Evolutionary conservation across 805 yeast species (phyloP).

Genomic region (Saccharomycopsis sp.): DNA sequence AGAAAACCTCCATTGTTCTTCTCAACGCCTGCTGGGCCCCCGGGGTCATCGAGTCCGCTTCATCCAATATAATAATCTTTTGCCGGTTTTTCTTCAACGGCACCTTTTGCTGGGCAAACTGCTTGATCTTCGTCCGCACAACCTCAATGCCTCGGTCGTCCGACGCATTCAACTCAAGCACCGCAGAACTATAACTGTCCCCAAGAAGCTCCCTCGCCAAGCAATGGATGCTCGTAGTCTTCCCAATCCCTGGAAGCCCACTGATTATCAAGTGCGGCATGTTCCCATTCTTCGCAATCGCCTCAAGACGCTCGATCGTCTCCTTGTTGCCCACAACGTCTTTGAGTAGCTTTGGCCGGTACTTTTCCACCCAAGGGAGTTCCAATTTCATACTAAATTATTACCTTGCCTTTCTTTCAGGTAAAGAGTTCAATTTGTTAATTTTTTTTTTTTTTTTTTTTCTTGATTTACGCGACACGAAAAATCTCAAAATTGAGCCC

Average conservation of each 20-base stretch:
- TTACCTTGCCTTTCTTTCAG: no score
- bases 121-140: slow-evolving; percentile 86
- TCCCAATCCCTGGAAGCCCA: slow-evolving; percentile 97
- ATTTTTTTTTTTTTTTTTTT: slow-evolving; percentile 3
- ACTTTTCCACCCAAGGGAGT: slow-evolving; percentile 80
- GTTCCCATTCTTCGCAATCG: slow-evolving; percentile 87
- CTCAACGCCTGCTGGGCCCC: slow-evolving; percentile 94
- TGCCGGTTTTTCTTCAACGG: slow-evolving; percentile 82
- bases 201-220: slow-evolving; percentile 80
- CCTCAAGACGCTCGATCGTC: slow-evolving; percentile 72
- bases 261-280: slow-evolving; percentile 94
- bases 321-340: slow-evolving; percentile 94
- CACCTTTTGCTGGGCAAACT: slow-evolving; percentile 92
- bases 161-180: slow-evolving; percentile 87
- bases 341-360: slow-evolving; percentile 67
- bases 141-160: slow-evolving; percentile 98
- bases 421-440: not conserved
- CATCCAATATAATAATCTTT: slow-evolving; percentile 88
- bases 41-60: slow-evolving; percentile 94
- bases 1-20: slow-evolving; percentile 90
- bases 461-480: no score
- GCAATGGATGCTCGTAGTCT: slow-evolving; percentile 89
- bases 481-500: no score
- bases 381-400: no score
- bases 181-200: slow-evolving; percentile 64